A percentile compares a stretch with the other conserved stretches of the same genome.
These are phyloP conservation scores for Cylindrotheca fusiformis DNA, from an alignment of 108 stramenopile species.

Conservation along the genomic window DNA sequence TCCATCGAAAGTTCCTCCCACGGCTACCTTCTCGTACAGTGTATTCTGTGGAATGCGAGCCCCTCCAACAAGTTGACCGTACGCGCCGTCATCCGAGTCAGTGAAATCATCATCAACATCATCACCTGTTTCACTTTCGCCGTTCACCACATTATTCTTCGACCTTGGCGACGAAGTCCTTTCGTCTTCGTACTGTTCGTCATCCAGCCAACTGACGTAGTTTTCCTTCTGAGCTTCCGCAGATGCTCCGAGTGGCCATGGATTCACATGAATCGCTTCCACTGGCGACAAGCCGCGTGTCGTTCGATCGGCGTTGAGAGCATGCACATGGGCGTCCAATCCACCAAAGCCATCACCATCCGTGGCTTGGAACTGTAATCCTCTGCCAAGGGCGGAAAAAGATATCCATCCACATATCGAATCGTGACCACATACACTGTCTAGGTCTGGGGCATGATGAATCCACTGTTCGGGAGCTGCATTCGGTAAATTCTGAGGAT, in stretches of 20 bases:
- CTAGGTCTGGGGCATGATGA: constrained; percentile 56
- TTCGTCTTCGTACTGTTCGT: constrained; percentile 46
- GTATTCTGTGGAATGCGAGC: constrained; percentile 47
- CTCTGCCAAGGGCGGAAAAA: constrained; percentile 42
- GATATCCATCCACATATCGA: constrained; percentile 79
- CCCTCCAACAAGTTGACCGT: constrained; percentile 44
- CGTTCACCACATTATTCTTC: constrained; percentile 21
- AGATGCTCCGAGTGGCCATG: constrained; percentile 66
- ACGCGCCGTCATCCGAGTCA: constrained; percentile 4
- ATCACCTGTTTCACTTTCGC: neutral
- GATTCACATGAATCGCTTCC: constrained; percentile 62
- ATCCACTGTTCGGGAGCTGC: constrained; percentile 81
- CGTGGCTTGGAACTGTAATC: constrained; percentile 35
- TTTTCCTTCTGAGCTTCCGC: constrained; percentile 46
- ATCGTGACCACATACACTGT: constrained; percentile 74
- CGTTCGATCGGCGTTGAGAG: constrained; percentile 72
- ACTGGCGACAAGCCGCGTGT: constrained; percentile 46
- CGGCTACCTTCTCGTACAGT: constrained; percentile 74
- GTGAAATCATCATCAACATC: constrained; percentile 1
- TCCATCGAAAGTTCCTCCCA: constrained; percentile 93
- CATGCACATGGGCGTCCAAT: constrained; percentile 61
- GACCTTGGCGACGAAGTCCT: no score
- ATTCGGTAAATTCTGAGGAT: constrained; percentile 86
- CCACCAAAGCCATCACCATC: constrained; percentile 63
- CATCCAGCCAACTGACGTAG: constrained; percentile 75